These are phyloP conservation scores for Aspergillus proliferans DNA, from an alignment of 2,329 filamentous ascomycete species.

Conservation along the genomic window DNA sequence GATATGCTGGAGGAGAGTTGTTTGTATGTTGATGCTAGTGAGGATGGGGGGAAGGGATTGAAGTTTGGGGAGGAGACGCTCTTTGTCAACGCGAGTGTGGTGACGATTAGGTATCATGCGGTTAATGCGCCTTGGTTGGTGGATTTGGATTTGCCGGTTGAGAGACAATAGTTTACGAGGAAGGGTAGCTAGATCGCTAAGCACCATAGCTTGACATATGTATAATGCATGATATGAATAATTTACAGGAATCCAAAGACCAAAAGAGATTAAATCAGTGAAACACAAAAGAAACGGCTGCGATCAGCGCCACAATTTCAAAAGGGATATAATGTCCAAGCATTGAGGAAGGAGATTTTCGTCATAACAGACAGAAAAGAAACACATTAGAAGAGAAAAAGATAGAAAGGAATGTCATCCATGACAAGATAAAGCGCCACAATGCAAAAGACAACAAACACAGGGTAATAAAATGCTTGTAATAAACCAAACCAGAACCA, in stretches of 20 bases:
- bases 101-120: conserved; percentile 45
- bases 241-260: conserved; percentile 1
- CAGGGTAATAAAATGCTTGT: background rate
- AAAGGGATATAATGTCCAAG: background rate
- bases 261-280: conserved; percentile 1
- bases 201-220: conserved; percentile 6
- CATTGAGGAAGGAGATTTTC: background rate
- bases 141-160: conserved; percentile 45
- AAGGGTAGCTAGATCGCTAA: no score
- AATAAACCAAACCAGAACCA: background rate
- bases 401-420: conserved; percentile 3
- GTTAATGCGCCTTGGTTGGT: conserved; percentile 52
- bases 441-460: conserved; percentile 6
- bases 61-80: conserved; percentile 47
- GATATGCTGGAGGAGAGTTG: conserved; percentile 26
- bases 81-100: conserved; percentile 55
- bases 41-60: conserved; percentile 23
- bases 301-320: conserved; percentile 1
- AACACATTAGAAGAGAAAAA: conserved; percentile 2
- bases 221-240: conserved; percentile 1
- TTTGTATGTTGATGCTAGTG: conserved; percentile 31
- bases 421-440: conserved; percentile 2
- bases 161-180: background rate
- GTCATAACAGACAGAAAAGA: conserved; percentile 4
- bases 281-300: conserved; percentile 5